These are phyloP conservation scores for Huntiella bhutanensis DNA, from an alignment of 2,329 filamentous ascomycete genomes.

Conservation along the genomic window DNA sequence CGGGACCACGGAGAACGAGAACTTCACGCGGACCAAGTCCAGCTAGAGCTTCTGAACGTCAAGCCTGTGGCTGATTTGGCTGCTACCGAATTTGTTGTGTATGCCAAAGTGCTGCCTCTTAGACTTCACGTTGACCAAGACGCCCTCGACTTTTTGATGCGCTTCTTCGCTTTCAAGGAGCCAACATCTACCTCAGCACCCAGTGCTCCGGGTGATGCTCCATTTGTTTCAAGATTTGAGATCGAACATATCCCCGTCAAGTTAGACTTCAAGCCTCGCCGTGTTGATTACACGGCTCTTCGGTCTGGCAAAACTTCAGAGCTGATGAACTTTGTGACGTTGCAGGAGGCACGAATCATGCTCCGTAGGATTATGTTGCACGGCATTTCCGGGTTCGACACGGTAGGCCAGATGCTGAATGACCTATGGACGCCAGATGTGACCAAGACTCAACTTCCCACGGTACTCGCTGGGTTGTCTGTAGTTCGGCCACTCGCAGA, in stretches of 20 bases:
- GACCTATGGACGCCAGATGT: slow-evolving; percentile 96
- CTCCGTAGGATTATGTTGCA: slow-evolving; percentile 84
- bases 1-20: slow-evolving; percentile 73
- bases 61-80: slow-evolving; percentile 68
- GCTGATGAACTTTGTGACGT: slow-evolving; percentile 95
- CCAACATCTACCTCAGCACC: slow-evolving; percentile 28
- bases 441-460: slow-evolving; percentile 69
- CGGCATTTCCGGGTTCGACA: slow-evolving; percentile 77
- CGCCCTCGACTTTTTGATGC: slow-evolving; percentile 85
- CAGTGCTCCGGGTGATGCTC: slow-evolving; percentile 47
- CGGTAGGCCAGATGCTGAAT: slow-evolving; percentile 74
- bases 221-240: slow-evolving; percentile 80
- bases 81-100: slow-evolving; percentile 75
- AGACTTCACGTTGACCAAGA: slow-evolving; percentile 93
- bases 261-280: slow-evolving; percentile 90
- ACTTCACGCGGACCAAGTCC: slow-evolving; percentile 72
- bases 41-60: slow-evolving; percentile 73
- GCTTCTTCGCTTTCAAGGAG: slow-evolving; percentile 95
- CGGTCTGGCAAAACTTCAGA: slow-evolving; percentile 88
- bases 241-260: slow-evolving; percentile 67
- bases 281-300: slow-evolving; percentile 86
- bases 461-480: slow-evolving; percentile 72
- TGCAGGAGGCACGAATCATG: slow-evolving; percentile 74
- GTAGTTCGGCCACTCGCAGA: slow-evolving; percentile 83
- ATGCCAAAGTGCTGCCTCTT: slow-evolving; percentile 60